A percentile compares a stretch with the other conserved stretches of the same genome.
Conservation (phyloP, 2,329 filamentous ascomycete genomes). For the Pezicula carpinea region DNA sequence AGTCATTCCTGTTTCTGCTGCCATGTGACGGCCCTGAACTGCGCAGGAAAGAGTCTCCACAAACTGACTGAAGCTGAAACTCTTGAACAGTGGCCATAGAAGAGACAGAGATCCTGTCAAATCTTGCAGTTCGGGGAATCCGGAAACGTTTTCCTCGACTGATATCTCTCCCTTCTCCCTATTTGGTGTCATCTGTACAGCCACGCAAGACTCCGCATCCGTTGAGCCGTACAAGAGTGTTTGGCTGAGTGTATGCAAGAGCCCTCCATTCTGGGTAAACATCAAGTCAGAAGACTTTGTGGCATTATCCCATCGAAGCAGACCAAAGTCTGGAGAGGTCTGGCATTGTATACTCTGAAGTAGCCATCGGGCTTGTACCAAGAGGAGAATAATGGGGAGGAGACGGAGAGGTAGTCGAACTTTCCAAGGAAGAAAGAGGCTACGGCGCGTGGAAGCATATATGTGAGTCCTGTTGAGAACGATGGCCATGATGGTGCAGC, state of each 20-base stretch:
- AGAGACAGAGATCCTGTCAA: conserved; percentile 68
- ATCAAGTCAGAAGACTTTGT: conserved; percentile 62
- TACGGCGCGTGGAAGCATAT: conserved; percentile 82
- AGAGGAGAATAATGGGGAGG: conserved; percentile 65
- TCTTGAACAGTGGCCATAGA: conserved; percentile 71
- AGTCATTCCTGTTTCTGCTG: conserved; percentile 91
- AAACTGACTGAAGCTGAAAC: conserved; percentile 72
- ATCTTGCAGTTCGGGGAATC: conserved; percentile 5
- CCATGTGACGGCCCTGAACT: conserved; percentile 73
- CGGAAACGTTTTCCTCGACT: conserved; percentile 8
- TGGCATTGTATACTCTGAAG: conserved; percentile 90
- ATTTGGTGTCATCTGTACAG: conserved; percentile 65
- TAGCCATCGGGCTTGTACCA: conserved; percentile 62
- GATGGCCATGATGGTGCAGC: conserved; percentile 80
- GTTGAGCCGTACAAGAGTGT: conserved; percentile 67
- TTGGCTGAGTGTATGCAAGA: conserved; percentile 70
- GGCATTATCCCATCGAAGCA: conserved; percentile 65
- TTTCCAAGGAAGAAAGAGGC: conserved; percentile 71
- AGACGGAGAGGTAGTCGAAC: conserved; percentile 66
- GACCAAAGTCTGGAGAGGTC: conserved; percentile 68
- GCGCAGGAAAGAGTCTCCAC: conserved; percentile 85
- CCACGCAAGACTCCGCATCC: conserved; percentile 70
- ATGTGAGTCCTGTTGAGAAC: conserved; percentile 89
- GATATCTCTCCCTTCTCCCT: conserved; percentile 39
- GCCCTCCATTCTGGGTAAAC: conserved; percentile 64